Evolutionary conservation across 352 stramenopile species (phyloP).

Genomic region (Pythium dissotocum): DNA sequence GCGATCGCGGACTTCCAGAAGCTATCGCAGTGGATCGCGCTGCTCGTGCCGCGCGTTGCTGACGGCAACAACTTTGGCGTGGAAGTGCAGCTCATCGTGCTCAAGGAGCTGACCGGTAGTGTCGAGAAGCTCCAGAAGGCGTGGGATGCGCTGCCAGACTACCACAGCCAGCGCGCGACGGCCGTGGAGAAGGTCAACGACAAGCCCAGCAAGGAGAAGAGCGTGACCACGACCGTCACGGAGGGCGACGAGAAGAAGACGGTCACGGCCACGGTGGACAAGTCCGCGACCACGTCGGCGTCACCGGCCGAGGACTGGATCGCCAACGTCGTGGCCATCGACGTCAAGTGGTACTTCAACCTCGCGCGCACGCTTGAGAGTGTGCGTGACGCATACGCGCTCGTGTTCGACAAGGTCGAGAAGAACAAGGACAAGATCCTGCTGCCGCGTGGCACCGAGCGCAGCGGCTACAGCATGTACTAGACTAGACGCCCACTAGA

Average conservation of each 20-base stretch:
- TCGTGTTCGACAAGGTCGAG: constrained; percentile 64
- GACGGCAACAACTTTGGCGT: constrained; percentile 90
- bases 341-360: constrained; percentile 88
- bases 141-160: constrained; percentile 74
- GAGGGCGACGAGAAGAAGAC: constrained; percentile 75
- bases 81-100: constrained; percentile 81
- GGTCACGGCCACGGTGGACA: constrained; percentile 58
- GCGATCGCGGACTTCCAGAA: constrained; percentile 46
- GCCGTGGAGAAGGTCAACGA: constrained; percentile 74
- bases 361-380: constrained; percentile 63
- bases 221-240: constrained; percentile 57
- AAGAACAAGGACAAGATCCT: constrained; percentile 87
- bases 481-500: constrained; percentile 30
- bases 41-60: constrained; percentile 73
- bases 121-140: constrained; percentile 72
- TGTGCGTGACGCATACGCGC: constrained; percentile 77
- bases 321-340: constrained; percentile 68
- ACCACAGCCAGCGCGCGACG: constrained; percentile 59
- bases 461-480: constrained; percentile 82
- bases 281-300: constrained; percentile 40
- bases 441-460: constrained; percentile 64
- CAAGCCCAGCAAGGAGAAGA: constrained; percentile 63
- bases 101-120: constrained; percentile 66
- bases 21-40: constrained; percentile 72
- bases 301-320: constrained; percentile 52